These are phyloP conservation scores for Dothideomycetes sp. DNA, from an alignment of 2,329 filamentous ascomycete species.

Conservation along the genomic window DNA sequence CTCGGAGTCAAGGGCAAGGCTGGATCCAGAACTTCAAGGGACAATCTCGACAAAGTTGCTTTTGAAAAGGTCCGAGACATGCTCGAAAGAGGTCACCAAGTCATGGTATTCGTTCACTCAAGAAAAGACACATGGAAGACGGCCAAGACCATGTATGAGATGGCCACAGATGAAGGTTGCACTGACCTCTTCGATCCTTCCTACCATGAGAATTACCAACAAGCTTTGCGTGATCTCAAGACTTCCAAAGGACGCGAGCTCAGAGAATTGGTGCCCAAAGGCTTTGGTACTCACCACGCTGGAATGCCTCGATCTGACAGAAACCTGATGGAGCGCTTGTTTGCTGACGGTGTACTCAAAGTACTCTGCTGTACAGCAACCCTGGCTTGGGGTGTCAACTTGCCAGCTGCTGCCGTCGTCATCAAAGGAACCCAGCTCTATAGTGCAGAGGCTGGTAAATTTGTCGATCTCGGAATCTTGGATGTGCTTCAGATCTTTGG, in stretches of 20 bases:
- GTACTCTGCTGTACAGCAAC: slow-evolving; percentile 98
- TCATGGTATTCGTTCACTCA: slow-evolving; percentile 99
- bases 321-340: slow-evolving; percentile 90
- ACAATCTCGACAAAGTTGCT: slow-evolving; percentile 77
- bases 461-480: slow-evolving; percentile 89
- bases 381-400: slow-evolving; percentile 95
- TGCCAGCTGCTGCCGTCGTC: slow-evolving; percentile 89
- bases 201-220: slow-evolving; percentile 68
- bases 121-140: slow-evolving; percentile 87
- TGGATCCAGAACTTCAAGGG: slow-evolving; percentile 68
- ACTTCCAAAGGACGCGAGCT: slow-evolving; percentile 77
- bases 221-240: slow-evolving; percentile 75
- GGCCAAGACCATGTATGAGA: slow-evolving; percentile 75
- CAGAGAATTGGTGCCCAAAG: slow-evolving; percentile 79
- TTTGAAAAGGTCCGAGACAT: slow-evolving; percentile 95
- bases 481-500: slow-evolving; percentile 98
- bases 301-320: slow-evolving; percentile 92
- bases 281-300: slow-evolving; percentile 90
- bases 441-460: slow-evolving; percentile 91
- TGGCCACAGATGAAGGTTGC: slow-evolving; percentile 72
- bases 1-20: slow-evolving; percentile 90
- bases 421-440: slow-evolving; percentile 98
- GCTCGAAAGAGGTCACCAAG: slow-evolving; percentile 83
- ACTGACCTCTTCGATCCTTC: slow-evolving; percentile 75
- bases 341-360: slow-evolving; percentile 84